These are phyloP conservation scores for Boletus smithii DNA, from an alignment of 1,284 basidiomycete species.

Conservation along the genomic window DNA sequence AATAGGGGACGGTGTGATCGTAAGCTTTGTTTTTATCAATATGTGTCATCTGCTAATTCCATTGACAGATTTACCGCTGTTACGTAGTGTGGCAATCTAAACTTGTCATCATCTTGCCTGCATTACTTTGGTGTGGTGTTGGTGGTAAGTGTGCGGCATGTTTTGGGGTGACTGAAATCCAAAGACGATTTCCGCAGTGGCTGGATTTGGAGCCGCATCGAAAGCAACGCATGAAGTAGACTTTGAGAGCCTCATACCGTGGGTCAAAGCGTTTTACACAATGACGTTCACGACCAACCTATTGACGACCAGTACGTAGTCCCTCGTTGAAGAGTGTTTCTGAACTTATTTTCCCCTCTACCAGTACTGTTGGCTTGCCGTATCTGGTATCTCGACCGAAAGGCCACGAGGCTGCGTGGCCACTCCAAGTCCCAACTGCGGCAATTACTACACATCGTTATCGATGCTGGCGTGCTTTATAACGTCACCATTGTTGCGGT, in stretches of 20 bases:
- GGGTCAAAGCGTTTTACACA: slow-evolving; percentile 1
- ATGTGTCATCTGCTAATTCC: not conserved
- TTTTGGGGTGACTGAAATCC: not conserved
- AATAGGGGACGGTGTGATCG: slow-evolving; percentile 1
- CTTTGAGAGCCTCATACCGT: not conserved
- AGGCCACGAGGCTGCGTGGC: not conserved
- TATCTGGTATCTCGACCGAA: not conserved
- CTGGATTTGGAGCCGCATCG: not conserved
- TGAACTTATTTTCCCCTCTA: not conserved
- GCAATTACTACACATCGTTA: not conserved
- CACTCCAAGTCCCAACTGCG: not conserved
- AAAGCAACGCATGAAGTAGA: not conserved
- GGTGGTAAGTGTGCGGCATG: not conserved
- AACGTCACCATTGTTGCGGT: not conserved
- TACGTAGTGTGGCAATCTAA: slow-evolving; percentile 2
- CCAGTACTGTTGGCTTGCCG: not conserved
- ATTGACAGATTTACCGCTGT: slow-evolving; percentile 2
- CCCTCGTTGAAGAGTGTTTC: not conserved
- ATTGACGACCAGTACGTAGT: not conserved
- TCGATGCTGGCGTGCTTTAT: not conserved
- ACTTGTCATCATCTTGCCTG: slow-evolving; percentile 1
- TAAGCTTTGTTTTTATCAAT: not conserved
- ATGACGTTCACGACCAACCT: not conserved
- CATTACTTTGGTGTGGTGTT: not conserved
- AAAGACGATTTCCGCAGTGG: not conserved